These are phyloP conservation scores for Globisporangium canariense DNA, from an alignment of 352 stramenopile genomes.

Conservation along the genomic window DNA sequence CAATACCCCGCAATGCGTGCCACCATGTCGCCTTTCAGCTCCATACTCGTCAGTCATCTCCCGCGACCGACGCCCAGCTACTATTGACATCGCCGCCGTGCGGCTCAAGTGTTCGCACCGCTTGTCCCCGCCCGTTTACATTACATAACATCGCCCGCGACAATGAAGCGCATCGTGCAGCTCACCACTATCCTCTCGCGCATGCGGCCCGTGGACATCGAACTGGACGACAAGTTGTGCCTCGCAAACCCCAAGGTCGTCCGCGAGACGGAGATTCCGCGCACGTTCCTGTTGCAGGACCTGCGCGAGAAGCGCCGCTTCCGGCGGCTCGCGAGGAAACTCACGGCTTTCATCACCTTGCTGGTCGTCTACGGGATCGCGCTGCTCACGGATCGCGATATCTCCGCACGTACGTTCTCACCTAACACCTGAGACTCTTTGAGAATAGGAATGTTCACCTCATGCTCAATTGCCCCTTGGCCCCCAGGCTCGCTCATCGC, in stretches of 20 bases:
- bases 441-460: too few species aligned
- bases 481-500: constrained; percentile 17
- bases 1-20: too few species aligned
- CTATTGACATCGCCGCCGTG: too few species aligned
- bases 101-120: not conserved
- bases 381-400: constrained; percentile 60
- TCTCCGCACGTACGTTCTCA: constrained; percentile 43
- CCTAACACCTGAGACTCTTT: too few species aligned
- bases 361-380: constrained; percentile 50
- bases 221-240: not conserved
- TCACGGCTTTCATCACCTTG: constrained; percentile 56
- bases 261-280: constrained; percentile 27
- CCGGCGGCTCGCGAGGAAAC: constrained; percentile 52
- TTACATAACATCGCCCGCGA: not conserved
- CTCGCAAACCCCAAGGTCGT: not conserved
- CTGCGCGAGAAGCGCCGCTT: constrained; percentile 71
- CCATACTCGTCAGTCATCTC: too few species aligned
- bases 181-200: constrained; percentile 11
- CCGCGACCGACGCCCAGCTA: too few species aligned
- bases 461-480: too few species aligned
- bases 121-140: too few species aligned
- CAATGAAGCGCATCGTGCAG: constrained; percentile 16
- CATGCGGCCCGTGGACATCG: constrained; percentile 1
- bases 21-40: too few species aligned
- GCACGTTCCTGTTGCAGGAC: constrained; percentile 51